phyloP scores from a whole-genome alignment of 2,329 filamentous ascomycete species.

The Thielaviopsis ethacetica region DNA sequence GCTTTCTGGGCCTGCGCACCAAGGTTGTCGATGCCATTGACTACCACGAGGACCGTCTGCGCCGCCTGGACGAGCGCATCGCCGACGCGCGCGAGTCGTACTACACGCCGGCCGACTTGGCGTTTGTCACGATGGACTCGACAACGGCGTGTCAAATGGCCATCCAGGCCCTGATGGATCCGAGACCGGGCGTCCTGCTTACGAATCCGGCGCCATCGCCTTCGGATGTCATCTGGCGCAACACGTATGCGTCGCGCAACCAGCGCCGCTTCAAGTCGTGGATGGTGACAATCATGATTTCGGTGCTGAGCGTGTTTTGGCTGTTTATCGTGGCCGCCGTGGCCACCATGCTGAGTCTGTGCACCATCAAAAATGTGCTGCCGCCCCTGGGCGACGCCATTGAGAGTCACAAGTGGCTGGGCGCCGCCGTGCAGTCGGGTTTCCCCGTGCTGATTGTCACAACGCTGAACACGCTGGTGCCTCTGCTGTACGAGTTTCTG shows the following conservation, averaged over 20 bases:
- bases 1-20: constrained; percentile 54
- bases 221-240: constrained; percentile 85
- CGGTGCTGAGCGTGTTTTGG: constrained; percentile 75
- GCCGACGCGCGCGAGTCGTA: constrained; percentile 51
- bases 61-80: constrained; percentile 62
- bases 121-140: constrained; percentile 95
- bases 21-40: constrained; percentile 78
- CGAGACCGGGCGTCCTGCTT: constrained; percentile 68
- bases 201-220: constrained; percentile 79
- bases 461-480: constrained; percentile 74
- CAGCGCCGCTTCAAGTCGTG: constrained; percentile 64
- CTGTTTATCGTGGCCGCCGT: constrained; percentile 65
- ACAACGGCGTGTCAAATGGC: constrained; percentile 90
- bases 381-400: constrained; percentile 55
- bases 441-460: constrained; percentile 75
- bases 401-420: constrained; percentile 48
- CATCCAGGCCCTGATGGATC: constrained; percentile 84
- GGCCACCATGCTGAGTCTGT: constrained; percentile 64
- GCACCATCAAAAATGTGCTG: constrained; percentile 58
- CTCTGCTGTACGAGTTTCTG: constrained; percentile 87
- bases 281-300: constrained; percentile 70
- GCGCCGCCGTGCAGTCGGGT: constrained; percentile 71
- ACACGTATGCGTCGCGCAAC: constrained; percentile 68
- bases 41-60: constrained; percentile 79
- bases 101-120: constrained; percentile 64